Conservation (phyloP, 306 rosid genomes). For the Styphnolobium japonicum region DNA sequence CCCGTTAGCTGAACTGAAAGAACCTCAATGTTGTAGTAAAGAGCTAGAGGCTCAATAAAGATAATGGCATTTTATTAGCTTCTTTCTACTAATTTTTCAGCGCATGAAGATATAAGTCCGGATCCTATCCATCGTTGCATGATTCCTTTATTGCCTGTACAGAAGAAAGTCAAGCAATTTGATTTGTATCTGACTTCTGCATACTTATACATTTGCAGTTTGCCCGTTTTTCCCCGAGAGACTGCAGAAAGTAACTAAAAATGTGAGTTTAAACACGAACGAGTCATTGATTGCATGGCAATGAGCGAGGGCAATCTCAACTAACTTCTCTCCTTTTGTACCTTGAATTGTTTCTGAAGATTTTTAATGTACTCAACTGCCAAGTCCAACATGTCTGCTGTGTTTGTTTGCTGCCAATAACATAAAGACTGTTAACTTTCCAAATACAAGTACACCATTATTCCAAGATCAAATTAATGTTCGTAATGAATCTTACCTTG, state of each 20-base stretch:
- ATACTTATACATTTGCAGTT: constrained; percentile 69
- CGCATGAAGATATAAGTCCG: background rate
- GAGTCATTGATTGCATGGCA: background rate
- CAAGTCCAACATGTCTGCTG: constrained; percentile 93
- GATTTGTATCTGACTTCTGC: constrained; percentile 49
- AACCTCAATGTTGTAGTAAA: constrained; percentile 20
- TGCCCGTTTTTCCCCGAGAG: constrained; percentile 55
- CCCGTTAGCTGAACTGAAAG: constrained; percentile 35
- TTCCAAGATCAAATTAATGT: background rate
- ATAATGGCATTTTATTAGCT: background rate
- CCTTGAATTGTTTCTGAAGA: constrained; percentile 91
- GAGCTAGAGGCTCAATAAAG: constrained; percentile 8
- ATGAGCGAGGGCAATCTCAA: background rate
- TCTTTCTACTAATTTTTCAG: constrained; percentile 21
- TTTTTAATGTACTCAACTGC: constrained; percentile 87
- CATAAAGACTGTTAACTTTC: background rate
- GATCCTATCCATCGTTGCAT: constrained; percentile 15
- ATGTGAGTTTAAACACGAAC: background rate
- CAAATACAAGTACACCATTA: background rate
- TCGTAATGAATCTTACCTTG: constrained; percentile 50
- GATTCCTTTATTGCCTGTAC: constrained; percentile 29
- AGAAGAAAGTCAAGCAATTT: constrained; percentile 45
- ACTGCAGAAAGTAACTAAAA: constrained; percentile 42
- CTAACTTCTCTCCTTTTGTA: constrained; percentile 14
- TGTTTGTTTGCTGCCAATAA: constrained; percentile 82